Percentiles rank a stretch among this genome's conserved stretches.
These are phyloP conservation scores for Leishmania martiniquensis DNA, from an alignment of 208 protist species.

Conservation along the genomic window DNA sequence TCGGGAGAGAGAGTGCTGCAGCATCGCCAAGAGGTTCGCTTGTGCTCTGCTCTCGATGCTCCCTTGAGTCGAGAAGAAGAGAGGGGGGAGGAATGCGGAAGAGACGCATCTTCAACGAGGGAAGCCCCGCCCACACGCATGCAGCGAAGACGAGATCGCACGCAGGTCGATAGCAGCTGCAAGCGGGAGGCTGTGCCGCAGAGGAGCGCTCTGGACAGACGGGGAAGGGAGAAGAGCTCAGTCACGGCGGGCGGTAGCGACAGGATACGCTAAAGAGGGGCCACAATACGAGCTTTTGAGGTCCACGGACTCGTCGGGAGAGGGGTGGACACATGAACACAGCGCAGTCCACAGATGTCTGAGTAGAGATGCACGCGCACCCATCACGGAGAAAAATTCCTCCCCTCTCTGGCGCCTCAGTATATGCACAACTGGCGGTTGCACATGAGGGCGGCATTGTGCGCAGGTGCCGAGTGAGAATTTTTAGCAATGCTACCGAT, in stretches of 20 bases:
- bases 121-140: background rate
- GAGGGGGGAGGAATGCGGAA: background rate
- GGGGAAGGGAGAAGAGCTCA: background rate
- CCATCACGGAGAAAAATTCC: background rate
- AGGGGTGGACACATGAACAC: background rate
- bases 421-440: background rate
- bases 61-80: too few relatives aligned
- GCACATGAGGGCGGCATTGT: background rate
- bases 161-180: too few relatives aligned
- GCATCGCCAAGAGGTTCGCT: background rate
- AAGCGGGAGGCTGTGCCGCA: background rate
- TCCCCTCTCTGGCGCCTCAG: background rate
- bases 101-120: background rate
- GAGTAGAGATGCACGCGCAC: background rate
- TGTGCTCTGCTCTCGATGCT: background rate
- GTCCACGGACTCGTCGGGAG: background rate
- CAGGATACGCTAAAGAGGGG: background rate
- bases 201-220: background rate
- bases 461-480: too few relatives aligned
- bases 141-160: background rate
- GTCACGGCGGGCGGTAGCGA: background rate
- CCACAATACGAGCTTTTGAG: background rate
- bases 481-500: too few relatives aligned
- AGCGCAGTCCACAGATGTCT: background rate
- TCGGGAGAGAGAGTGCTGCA: conserved; percentile 9